Evolutionary conservation across 2,329 filamentous ascomycete genomes (phyloP), one percentile per base, ranked within the genome.

Genomic region (Clonostachys chloroleuca): DNA sequence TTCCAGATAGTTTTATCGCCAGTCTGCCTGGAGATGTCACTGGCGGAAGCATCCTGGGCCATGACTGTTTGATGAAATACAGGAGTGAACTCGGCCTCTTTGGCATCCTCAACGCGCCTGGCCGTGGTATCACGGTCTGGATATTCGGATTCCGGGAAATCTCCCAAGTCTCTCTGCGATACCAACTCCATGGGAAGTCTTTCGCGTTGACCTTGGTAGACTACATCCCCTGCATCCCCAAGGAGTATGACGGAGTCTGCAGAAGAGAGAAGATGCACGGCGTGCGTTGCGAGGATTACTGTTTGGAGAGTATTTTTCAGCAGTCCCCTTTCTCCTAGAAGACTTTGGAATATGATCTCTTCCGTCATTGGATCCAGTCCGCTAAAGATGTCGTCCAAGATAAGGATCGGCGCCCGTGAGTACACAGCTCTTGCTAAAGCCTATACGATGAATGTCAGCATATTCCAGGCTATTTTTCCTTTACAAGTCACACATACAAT

Each of bases 351-450:
- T 2, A 74, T 66, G 5, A 60, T 57, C 17, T 68, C 60, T 36
- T 70, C 66, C 0, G 72, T 74, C 3, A 67, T 59, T 13, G 64
- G 61, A 45, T 73, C 69, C 2, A 72, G 53, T 0, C 66, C 67
- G 24, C 67, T 69, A 62, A 95, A 92, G 39, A 92, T 88, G 58
- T 95, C 89, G 60, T 95, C 89, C 56, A 94, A 74, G 16, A 94
- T 71, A 6, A 95, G 70, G 51, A 91, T 84, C 1, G 86, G 84
- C 1, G 87, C 87, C 12, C 88, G 76, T 3, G 87, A 92, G 63
- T 94, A 94, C 16, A 94, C 72, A 1, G 89, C 88, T 42, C 89
- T 75, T 3, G 89, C 89, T 54, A 95, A 82, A 1, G 87, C 56
- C 60, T 39, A 18, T 63, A 18, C n/a, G 9, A 13, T n/a, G 33